Evolutionary conservation across 371 early-diverging fungal genomes (phyloP), one percentile per base, ranked within the genome.

Genomic region (Quaeritorhiza haematococci): DNA sequence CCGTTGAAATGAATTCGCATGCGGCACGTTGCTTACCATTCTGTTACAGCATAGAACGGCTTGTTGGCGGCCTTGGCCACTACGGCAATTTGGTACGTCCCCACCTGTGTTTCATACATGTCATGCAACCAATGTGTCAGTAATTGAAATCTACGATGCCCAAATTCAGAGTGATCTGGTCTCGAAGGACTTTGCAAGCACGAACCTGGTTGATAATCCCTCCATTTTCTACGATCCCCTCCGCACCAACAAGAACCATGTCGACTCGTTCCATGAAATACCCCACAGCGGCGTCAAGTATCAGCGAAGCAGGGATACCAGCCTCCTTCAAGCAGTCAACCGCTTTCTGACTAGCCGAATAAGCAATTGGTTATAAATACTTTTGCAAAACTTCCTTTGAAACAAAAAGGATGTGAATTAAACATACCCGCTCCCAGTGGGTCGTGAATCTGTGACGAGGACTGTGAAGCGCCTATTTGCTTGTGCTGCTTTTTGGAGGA

Each of bases 181-280:
- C 21, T 58, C 23, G 8, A 47, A 23, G 32, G 23, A n/a, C 38
- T 48, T 33, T 38, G 44, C 27, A 52, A n/a, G 42, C 56, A 27
- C 69, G 69, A 61, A 88, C 85, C 74, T 91, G 89, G 68, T 96
- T 98, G 63, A 98, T 89, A 45, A 98, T 67, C 4, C 98, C 98
- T 29, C 98, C 98, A 64, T 94, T 98, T 72, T 94, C 93, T 4
- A 93, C 93, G 2, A 98, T 93, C 33, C 92, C 98, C 73, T 98
- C 98, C 13, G 96, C 98, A 6, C 98, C 98, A 30, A 94, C 95
- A 13, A 57, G 26, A 17, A 62, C 62, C 82, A 91, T 78, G 66
- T 94, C 92, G 17, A 94, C 90, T 67, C 91, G 86, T 61, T 90
- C 90, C 80, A 98, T 93, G 55, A 92, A 80, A 71, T 89, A 93